phyloP scores from a whole-genome alignment of 441 rosid genomes.

The Populus hybrid region DNA sequence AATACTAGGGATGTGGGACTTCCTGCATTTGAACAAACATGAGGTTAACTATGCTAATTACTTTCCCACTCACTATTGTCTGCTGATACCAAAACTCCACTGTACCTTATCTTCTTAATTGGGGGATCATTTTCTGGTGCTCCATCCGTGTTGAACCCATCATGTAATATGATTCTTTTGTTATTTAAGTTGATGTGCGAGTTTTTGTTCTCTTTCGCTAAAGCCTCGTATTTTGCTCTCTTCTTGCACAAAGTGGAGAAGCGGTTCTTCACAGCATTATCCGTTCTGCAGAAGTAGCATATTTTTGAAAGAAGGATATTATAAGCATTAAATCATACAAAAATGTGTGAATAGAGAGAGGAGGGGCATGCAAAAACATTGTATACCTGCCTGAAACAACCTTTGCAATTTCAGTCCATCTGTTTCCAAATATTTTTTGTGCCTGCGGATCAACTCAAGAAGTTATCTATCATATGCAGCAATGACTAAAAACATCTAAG shows the following conservation, averaged over 20 bases:
- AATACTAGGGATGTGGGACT: constrained; percentile 53
- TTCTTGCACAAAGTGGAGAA: constrained; percentile 95
- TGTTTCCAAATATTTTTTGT: no score
- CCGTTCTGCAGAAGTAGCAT: constrained; percentile 61
- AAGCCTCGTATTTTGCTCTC: constrained; percentile 93
- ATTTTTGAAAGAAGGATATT: neutral
- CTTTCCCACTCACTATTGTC: neutral
- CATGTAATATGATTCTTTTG: constrained; percentile 58
- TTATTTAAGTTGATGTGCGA: constrained; percentile 57
- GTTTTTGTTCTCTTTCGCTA: constrained; percentile 71
- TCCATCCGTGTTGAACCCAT: constrained; percentile 41
- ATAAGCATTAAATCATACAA: neutral
- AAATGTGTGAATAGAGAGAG: neutral
- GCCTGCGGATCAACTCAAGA: no score
- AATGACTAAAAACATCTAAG: no score
- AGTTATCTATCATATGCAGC: no score
- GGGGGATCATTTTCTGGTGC: constrained; percentile 41
- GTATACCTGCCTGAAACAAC: no score
- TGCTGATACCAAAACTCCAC: constrained; percentile 3
- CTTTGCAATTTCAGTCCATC: no score
- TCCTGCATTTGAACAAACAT: constrained; percentile 44
- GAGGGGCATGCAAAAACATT: constrained; percentile 6
- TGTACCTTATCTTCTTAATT: constrained; percentile 67
- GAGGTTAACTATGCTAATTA: constrained; percentile 5
- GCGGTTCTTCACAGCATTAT: constrained; percentile 97